Conservation (phyloP, 345 rosid genomes). For the Gossypium raimondii region DNA sequence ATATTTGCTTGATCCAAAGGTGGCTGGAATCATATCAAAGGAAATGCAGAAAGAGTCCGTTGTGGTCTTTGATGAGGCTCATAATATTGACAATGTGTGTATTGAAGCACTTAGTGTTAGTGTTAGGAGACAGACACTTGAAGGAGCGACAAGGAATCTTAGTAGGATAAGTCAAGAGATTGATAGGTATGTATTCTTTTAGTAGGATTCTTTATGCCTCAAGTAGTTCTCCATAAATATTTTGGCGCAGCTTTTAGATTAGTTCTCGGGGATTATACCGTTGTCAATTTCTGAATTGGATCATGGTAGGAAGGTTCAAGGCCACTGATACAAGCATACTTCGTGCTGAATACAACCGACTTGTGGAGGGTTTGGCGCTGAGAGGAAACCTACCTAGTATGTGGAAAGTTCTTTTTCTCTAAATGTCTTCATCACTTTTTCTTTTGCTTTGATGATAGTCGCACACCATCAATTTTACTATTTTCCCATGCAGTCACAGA, state of each 20-base stretch:
- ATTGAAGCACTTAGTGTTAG: constrained; percentile 96
- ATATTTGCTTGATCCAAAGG: constrained; percentile 95
- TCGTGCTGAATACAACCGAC: constrained; percentile 87
- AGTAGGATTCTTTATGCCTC: background rate
- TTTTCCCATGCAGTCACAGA: constrained; percentile 47
- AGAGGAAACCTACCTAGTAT: constrained; percentile 85
- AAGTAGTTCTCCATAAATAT: background rate
- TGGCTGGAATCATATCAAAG: constrained; percentile 93
- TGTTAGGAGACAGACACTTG: constrained; percentile 85
- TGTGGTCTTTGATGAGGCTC: constrained; percentile 96
- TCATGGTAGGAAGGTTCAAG: constrained; percentile 99
- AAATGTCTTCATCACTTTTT: background rate
- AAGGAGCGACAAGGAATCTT: constrained; percentile 89
- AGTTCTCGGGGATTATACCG: constrained; percentile 10
- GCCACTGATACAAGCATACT: constrained; percentile 87
- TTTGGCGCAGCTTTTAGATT: constrained; percentile 4
- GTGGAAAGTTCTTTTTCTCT: constrained; percentile 17
- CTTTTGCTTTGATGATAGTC: constrained; percentile 1
- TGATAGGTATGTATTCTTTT: constrained; percentile 52
- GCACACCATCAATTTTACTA: background rate
- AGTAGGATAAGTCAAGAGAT: constrained; percentile 66
- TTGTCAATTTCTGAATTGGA: constrained; percentile 16
- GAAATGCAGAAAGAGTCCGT: constrained; percentile 94
- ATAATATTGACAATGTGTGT: constrained; percentile 94
- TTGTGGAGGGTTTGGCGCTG: constrained; percentile 87